Base-by-base conservation (phyloP, 148 eudicot species). In the Selenicereus undatus region DNA sequence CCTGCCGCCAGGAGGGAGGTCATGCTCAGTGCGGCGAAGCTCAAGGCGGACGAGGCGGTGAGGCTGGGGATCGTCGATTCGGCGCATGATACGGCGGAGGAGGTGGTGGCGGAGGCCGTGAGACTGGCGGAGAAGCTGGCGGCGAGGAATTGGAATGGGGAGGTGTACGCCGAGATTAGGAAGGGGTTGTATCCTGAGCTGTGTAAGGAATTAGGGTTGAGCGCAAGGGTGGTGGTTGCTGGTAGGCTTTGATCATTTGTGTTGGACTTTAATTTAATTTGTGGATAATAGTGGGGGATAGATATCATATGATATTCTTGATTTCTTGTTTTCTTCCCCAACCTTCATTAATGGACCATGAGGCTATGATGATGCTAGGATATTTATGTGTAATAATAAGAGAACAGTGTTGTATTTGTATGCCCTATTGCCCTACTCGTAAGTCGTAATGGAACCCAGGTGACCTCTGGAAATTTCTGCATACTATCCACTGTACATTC, bases 111-210 rank as follows among this genome's bases (percentile, higher is more conserved):
- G 62, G 85, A 65, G 3, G 83, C 79, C 22, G 50, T 85, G 50
- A 26, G 11, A 10, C 70, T 85, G 13, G 90, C 78, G 62, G 82
- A 83, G 32, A 45, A 83, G 26, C 75, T 88, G 82, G 78, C 60
- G 14, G 73, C 27, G 64, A 85, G 75, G 82, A 80, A 80, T 64
- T 85, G 90, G 90, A 81, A 88, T 60, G 90, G 88, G 2, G 79
- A 85, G 26, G 84, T 88, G 22, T 88, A 88, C 64, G 82, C 54
- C 10, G 90, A 88, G 79, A 88, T 88, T 27, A 83, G 90, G 80
- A 88, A 88, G 66, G 82, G 88, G 0, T 77, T 88, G 90, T 85
- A 76, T 9, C 88, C 90, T 48, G 36, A 75, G 0, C 24, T 83
- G 62, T 83, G 86, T 77, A 68, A 71, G 27, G 86, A 81, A 39